Evolutionary conservation across 768 basidiomycete species (phyloP).

Genomic region (Macrolepiota albuminosa): DNA sequence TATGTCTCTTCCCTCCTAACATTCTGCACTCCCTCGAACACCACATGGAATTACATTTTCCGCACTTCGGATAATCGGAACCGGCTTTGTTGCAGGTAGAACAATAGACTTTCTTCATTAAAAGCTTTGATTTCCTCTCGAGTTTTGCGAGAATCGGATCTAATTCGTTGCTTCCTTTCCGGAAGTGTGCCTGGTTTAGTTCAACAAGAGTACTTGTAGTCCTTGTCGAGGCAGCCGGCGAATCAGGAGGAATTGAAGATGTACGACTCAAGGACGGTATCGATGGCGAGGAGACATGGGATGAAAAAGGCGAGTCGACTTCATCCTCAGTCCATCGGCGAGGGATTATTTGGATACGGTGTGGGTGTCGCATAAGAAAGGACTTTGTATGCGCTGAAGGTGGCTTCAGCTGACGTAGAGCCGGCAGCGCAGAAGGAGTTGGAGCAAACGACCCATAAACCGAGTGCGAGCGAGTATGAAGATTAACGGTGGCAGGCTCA

Average conservation of each 20-base stretch:
- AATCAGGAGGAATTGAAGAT: conserved; percentile 21
- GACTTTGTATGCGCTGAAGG: not conserved
- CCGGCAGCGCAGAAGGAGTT: conserved; percentile 15
- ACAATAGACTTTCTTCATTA: conserved; percentile 34
- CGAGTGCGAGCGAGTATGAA: conserved; percentile 9
- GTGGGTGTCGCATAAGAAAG: not conserved
- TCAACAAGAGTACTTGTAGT: conserved; percentile 12
- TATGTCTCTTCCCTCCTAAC: conserved; percentile 46
- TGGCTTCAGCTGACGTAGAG: conserved; percentile 10
- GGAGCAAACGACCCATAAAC: conserved; percentile 20
- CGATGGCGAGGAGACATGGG: conserved; percentile 15
- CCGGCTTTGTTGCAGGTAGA: conserved; percentile 51
- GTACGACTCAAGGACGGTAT: conserved; percentile 40
- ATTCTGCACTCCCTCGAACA: conserved; percentile 61
- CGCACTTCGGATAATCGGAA: conserved; percentile 56
- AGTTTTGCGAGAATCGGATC: conserved; percentile 47
- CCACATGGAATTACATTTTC: conserved; percentile 56
- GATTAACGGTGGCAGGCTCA: conserved; percentile 5
- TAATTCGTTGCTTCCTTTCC: conserved; percentile 17
- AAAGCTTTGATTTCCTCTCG: conserved; percentile 50
- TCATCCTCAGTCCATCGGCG: conserved; percentile 15
- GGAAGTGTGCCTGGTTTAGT: conserved; percentile 5
- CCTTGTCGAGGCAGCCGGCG: conserved; percentile 16
- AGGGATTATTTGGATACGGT: conserved; percentile 3
- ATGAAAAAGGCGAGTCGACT: conserved; percentile 17